Percentiles rank a stretch among this genome's conserved stretches.
These are phyloP conservation scores for Miamiensis avidus DNA, from an alignment of 169 alveolate species.

Conservation along the genomic window DNA sequence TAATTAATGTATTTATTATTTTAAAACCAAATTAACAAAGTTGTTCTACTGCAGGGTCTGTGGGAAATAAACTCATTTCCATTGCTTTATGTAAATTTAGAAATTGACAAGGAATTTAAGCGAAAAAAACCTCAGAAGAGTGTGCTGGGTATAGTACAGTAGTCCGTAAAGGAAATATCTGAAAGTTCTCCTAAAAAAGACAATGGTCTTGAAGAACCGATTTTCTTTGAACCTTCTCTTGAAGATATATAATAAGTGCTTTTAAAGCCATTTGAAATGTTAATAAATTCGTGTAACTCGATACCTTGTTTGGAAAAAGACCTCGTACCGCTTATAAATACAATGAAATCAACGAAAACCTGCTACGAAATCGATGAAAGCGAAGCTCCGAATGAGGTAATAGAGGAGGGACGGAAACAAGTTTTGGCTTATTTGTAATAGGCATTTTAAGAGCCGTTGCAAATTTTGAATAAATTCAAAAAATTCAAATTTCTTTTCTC, in stretches of 20 bases:
- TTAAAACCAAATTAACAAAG: background rate
- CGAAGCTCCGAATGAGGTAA: background rate
- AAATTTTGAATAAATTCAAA: background rate
- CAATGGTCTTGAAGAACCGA: conserved; percentile 16
- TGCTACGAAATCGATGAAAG: conserved; percentile 1
- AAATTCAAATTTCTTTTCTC: background rate
- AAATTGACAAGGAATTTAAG: background rate
- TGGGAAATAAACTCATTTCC: background rate
- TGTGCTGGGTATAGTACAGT: background rate
- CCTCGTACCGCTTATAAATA: conserved; percentile 61
- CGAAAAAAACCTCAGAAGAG: background rate
- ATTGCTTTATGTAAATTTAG: background rate
- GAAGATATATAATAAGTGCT: conserved; percentile 16
- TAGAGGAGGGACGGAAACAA: background rate
- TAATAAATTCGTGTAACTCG: conserved; percentile 41
- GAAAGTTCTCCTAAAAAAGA: conserved; percentile 16
- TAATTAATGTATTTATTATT: background rate
- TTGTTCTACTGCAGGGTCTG: background rate
- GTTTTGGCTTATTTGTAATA: background rate
- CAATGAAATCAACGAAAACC: background rate
- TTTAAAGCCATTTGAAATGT: conserved; percentile 31
- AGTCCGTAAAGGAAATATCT: conserved; percentile 3
- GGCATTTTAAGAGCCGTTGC: background rate
- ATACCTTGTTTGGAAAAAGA: conserved; percentile 54
- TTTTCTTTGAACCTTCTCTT: conserved; percentile 38